Base-by-base conservation (phyloP, 768 basidiomycete genomes). In the Rhizopogon vulgaris region DNA sequence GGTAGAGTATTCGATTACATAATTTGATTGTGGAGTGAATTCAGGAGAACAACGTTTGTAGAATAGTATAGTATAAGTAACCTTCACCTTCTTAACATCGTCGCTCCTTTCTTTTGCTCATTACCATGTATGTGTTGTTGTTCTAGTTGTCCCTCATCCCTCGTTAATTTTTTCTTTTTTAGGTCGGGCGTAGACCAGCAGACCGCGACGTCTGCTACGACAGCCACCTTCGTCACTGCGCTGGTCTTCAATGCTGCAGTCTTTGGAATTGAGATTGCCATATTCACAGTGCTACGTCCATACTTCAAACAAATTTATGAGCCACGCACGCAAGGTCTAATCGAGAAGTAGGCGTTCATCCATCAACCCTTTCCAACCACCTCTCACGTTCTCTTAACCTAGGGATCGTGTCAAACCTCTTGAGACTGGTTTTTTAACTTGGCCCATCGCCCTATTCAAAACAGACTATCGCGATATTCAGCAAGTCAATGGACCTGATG, bases 241-340 rank as follows among this genome's bases (percentile, higher is more conserved):
- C 78, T 98, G 41, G 80, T 83, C 15, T 84, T 94, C 75, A 97
- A 97, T 64, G 75, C 73, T 0, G 77, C 77, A 36, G 81, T 91
- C 22, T 89, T 90, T 56, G 84, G 71, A 8, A 76, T 70, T 6
- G 87, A 94, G 69, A 66, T 97, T 48, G 74, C 62, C 4, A 77
- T 78, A 14, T 97, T 96, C 71, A 86, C 93, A n/a, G 52, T 95
- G 56, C 67, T 96, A 27, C 76, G 94, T 38, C 83, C 86, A 10
- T 84, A 82, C 62, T 96, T 98, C 77, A 88, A 85, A 56, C 76
- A 84, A 12, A 86, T 97, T 42, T 98, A 93, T 65, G 88, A 93
- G 60, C 94, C 94, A 0, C 75, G 93, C 51, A 87, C 91, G 6
- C 88, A 87, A 67, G 71, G 76, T 38, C 77, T 78, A 9, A 56